Conservation (phyloP, 108 stramenopile species). For the Skeletonema costatum region DNA sequence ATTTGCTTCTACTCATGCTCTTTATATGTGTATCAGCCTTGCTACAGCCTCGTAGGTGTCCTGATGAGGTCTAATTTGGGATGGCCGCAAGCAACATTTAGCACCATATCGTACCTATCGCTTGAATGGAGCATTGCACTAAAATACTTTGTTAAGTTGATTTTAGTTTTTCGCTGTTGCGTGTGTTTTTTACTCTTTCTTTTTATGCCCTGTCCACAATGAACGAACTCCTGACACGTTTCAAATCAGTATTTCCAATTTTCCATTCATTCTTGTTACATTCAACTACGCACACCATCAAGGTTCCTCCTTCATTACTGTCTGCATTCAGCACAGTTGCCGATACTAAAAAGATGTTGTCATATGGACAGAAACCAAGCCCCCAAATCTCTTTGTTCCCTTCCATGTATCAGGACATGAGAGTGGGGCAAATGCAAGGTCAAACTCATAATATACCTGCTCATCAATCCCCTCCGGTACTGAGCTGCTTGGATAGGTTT, state of each 20-base stretch:
- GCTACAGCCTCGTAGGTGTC: no score
- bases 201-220: slow-evolving; percentile 40
- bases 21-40: no score
- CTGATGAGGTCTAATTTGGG: no score
- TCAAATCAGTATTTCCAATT: slow-evolving; percentile 67
- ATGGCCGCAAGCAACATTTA: no score
- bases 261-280: slow-evolving; percentile 78
- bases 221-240: slow-evolving; percentile 71
- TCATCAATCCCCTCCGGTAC: slow-evolving; percentile 34
- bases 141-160: no score
- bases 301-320: slow-evolving; percentile 10
- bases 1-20: no score
- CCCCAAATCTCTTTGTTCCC: slow-evolving; percentile 67
- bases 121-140: no score
- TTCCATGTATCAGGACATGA: slow-evolving; percentile 54
- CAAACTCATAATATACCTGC: slow-evolving; percentile 77
- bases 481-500: slow-evolving; percentile 28
- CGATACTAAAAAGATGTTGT: slow-evolving; percentile 65
- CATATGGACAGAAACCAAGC: slow-evolving; percentile 85
- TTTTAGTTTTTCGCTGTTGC: no score
- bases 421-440: slow-evolving; percentile 75
- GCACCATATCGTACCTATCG: no score
- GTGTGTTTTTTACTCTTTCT: no score
- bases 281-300: slow-evolving; percentile 68
- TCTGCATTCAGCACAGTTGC: slow-evolving; percentile 65